phyloP scores from a whole-genome alignment of 805 yeast genomes.

The Wickerhamiella occidentalis region DNA sequence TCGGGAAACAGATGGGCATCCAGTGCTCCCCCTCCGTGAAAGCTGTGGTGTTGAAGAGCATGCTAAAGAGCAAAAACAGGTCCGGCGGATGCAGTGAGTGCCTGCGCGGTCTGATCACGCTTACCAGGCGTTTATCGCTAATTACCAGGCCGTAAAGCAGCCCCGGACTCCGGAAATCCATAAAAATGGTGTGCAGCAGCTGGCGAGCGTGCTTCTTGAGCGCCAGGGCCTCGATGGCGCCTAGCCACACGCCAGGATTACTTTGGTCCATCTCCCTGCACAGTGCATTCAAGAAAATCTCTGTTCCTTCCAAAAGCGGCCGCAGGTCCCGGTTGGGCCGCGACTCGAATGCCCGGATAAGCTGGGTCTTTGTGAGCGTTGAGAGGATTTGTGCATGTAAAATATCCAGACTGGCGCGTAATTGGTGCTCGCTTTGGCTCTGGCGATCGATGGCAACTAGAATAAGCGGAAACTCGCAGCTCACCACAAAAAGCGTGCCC shows the following conservation, averaged over 20 bases:
- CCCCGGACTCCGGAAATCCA: conserved; percentile 39
- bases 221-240: conserved; percentile 52
- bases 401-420: conserved; percentile 54
- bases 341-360: conserved; percentile 51
- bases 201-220: conserved; percentile 47
- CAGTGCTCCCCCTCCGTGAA: conserved; percentile 57
- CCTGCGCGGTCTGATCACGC: conserved; percentile 60
- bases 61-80: conserved; percentile 56
- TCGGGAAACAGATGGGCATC: conserved; percentile 88
- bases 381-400: conserved; percentile 70
- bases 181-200: conserved; percentile 43
- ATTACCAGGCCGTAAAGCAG: conserved; percentile 67
- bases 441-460: conserved; percentile 47
- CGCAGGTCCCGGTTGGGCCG: conserved; percentile 75
- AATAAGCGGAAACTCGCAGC: conserved; percentile 56
- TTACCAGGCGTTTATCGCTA: conserved; percentile 51
- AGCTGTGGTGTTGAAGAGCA: conserved; percentile 49
- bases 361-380: conserved; percentile 68
- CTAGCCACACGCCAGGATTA: conserved; percentile 49
- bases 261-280: conserved; percentile 41
- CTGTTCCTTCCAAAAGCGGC: conserved; percentile 61
- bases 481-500: conserved; percentile 42
- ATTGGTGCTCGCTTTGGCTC: conserved; percentile 30
- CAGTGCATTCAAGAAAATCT: conserved; percentile 57
- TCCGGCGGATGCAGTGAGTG: conserved; percentile 78